Evolutionary conservation across 169 alveolate species (phyloP), one percentile per base, ranked within the genome.

Genomic region (Eimeria sp.): DNA sequence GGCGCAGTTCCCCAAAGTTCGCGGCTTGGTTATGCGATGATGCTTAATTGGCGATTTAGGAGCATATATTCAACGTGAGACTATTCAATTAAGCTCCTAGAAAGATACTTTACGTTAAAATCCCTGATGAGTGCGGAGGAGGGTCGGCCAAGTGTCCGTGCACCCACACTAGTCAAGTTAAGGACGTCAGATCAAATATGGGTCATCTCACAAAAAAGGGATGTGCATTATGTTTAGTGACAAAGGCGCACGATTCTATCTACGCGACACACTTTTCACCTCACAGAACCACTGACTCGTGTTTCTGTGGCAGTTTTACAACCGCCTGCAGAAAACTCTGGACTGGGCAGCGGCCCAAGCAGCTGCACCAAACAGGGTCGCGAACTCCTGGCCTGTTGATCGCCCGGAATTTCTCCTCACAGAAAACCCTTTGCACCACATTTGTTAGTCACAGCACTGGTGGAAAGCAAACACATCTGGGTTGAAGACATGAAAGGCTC

Each of bases 1-100:
- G 20, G 91, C 13, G 58, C 91, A 85, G 49, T 85, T 85, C 76
- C 91, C 91, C 58, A 85, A 85, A 20, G 91, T 62, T 56, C 91
- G 91, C 37, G 91, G 91, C 52, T 62, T 85, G 77, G 91, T 85
- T 62, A 85, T 85, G 91, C 91, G 76, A 58, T 85, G 91, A 85
- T n/a, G 37, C 40, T 43, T 54, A n/a, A 3, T 25, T 46, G 49
- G 43, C 71, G 6, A 27, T 27, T 27, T 25, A 9, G 43, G 52
- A 3, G 18, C 58, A 56, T 74, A 6, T 6, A 20, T 74, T 74
- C 16, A 10, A 37, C 16, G 83, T 40, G 23, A 40, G 56, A 40
- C 58, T 40, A 13, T 4, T 74, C 83, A 40, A 74, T 20, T 37
- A 4, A 13, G 56, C 3, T 37, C 33, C 37, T 6, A 37, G 33